Base-by-base conservation (phyloP, 352 stramenopile genomes). In the Aphanomyces astaci region DNA sequence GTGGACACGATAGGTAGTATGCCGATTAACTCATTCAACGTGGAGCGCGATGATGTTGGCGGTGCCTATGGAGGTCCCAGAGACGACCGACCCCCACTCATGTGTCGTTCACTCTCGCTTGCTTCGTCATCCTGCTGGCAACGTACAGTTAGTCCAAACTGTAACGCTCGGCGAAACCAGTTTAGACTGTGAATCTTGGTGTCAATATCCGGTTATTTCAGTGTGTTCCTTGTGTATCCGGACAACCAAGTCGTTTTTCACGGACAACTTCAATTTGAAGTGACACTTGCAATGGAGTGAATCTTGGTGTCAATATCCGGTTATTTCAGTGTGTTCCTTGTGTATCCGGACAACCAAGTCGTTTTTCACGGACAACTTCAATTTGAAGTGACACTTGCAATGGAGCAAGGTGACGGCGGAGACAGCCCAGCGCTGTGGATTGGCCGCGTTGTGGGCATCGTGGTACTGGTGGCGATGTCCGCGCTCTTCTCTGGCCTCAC, bases 401-500 rank as follows among this genome's bases (percentile, higher is more conserved):
- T 7, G 45, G 45, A 25, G 24, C 9, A 53, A 43, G 36, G 36
- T 15, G 36, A 53, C 19, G 45, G 45, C 9, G 45, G 45, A 5
- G 45, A 53, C 19, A 9, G 9, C 13, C 9, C 45, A 24, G 45
- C 13, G 45, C 45, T 53, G 13, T 53, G 45, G 45, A 9, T 53
- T 9, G 13, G 9, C 4, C 45, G 45, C 45, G 19, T 89, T 54
- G 63, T 72, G 13, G 75, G 64, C 2, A 66, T 93, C 24, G 69
- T 82, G 28, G n/a, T 86, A 36, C 75, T 95, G 25, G 76, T 96
- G 32, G 62, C 55, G 22, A 75, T 98, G 25, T 98, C 95, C 0
- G 94, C 82, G 19, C 73, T 96, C 15, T 99, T 98, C 70, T 89
- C 82, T 7, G 96, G 96, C 0, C 78, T 99, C 22, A 98, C 95